Percentiles rank a stretch among this genome's conserved stretches.
phyloP scores from a whole-genome alignment of 768 basidiomycete species.

The Thelephora ganbajun region DNA sequence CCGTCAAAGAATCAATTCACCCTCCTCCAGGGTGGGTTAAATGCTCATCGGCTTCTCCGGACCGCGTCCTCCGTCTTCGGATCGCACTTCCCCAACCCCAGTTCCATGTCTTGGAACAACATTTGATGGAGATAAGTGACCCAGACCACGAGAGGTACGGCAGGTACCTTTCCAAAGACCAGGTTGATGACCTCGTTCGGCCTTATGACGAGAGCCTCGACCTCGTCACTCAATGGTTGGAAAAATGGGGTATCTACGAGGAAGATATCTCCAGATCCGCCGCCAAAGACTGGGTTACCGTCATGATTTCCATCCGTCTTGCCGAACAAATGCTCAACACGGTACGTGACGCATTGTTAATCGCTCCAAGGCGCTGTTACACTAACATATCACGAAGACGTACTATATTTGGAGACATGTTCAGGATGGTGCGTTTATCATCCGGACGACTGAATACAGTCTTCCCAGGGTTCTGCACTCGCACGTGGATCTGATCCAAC shows the following conservation, averaged over 20 bases:
- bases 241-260: conserved; percentile 35
- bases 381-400: too few relatives aligned
- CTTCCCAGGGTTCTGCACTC: too few relatives aligned
- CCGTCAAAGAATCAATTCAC: too few relatives aligned
- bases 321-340: conserved; percentile 65
- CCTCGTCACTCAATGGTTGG: conserved; percentile 48
- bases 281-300: conserved; percentile 55
- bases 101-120: too few relatives aligned
- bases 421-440: too few relatives aligned
- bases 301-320: conserved; percentile 39
- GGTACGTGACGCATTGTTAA: conserved; percentile 22
- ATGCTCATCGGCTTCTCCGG: conserved; percentile 17
- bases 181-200: conserved; percentile 48
- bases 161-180: conserved; percentile 39
- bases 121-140: conserved; percentile 8
- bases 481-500: too few relatives aligned
- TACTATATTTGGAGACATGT: too few relatives aligned
- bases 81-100: conserved; percentile 23
- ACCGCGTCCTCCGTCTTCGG: conserved; percentile 21
- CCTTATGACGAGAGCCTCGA: conserved; percentile 40
- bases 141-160: conserved; percentile 20
- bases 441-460: too few relatives aligned
- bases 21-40: too few relatives aligned
- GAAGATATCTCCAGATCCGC: conserved; percentile 38
- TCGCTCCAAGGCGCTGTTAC: not conserved